Evolutionary conservation across 1,284 basidiomycete species (phyloP).

Genomic region (Melampsora larici-populina): DNA sequence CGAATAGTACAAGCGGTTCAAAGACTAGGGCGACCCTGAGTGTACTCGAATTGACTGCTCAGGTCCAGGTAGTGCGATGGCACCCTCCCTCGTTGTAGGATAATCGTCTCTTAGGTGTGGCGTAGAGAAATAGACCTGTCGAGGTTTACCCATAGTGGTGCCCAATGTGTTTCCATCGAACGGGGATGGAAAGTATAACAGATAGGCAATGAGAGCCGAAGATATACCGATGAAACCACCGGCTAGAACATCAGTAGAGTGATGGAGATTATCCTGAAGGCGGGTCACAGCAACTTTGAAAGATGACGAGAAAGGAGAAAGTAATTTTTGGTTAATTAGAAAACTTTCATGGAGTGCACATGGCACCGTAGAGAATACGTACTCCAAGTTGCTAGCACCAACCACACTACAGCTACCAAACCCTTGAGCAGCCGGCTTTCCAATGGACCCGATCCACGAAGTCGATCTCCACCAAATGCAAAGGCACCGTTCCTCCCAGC

Average conservation of each 20-base stretch:
- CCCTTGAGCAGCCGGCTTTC: slow-evolving; percentile 38
- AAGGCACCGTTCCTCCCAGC: slow-evolving; percentile 41
- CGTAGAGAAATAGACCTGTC: slow-evolving; percentile 24
- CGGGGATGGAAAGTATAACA: slow-evolving; percentile 42
- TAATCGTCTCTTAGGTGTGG: not conserved
- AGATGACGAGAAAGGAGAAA: not conserved
- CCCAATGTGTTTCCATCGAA: slow-evolving; percentile 31
- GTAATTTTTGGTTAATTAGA: not conserved
- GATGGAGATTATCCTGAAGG: slow-evolving; percentile 38
- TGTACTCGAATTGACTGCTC: not conserved
- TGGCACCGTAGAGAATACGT: not conserved
- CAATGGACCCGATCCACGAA: slow-evolving; percentile 34
- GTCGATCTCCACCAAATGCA: slow-evolving; percentile 29
- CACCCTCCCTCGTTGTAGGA: not conserved
- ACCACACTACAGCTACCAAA: slow-evolving; percentile 34
- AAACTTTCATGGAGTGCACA: not conserved
- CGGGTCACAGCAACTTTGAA: slow-evolving; percentile 23
- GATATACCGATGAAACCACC: slow-evolving; percentile 33
- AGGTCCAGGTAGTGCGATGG: not conserved
- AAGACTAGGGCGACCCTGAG: not conserved
- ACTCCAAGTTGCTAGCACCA: slow-evolving; percentile 36
- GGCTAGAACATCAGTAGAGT: slow-evolving; percentile 32
- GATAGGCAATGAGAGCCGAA: slow-evolving; percentile 32
- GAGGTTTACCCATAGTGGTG: slow-evolving; percentile 38
- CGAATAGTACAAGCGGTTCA: too few species aligned